phyloP scores from a whole-genome alignment of 805 yeast species.

The Suhomyces kilbournensis region DNA sequence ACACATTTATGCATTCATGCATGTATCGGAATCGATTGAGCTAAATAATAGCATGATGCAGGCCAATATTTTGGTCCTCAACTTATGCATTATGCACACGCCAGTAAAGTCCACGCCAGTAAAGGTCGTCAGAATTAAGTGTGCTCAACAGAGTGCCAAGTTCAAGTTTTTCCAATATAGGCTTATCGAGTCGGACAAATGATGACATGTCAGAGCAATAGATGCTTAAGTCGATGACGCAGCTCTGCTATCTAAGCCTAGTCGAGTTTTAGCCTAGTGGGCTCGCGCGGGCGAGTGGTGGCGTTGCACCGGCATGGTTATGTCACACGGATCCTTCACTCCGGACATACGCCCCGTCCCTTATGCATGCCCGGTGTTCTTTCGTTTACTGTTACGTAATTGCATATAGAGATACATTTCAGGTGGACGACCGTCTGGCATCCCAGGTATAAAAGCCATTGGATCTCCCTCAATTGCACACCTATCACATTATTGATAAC shows the following conservation, averaged over 20 bases:
- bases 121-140: too few relatives aligned
- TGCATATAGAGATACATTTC: background rate
- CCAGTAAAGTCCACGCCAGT: background rate
- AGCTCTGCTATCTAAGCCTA: background rate
- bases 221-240: background rate
- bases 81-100: background rate
- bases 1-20: background rate
- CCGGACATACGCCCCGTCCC: background rate
- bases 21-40: background rate
- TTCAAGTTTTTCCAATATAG: background rate
- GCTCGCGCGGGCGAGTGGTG: background rate
- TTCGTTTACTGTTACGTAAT: background rate
- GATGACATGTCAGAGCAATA: background rate
- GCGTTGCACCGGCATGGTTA: background rate
- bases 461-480: background rate
- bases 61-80: background rate
- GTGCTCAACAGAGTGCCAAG: background rate
- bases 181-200: background rate
- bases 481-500: background rate
- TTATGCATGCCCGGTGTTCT: background rate
- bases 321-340: background rate
- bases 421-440: background rate
- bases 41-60: background rate
- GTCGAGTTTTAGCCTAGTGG: background rate
- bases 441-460: background rate